Evolutionary conservation across 2,329 filamentous ascomycete species (phyloP).

Genomic region (Penicillium sp.): DNA sequence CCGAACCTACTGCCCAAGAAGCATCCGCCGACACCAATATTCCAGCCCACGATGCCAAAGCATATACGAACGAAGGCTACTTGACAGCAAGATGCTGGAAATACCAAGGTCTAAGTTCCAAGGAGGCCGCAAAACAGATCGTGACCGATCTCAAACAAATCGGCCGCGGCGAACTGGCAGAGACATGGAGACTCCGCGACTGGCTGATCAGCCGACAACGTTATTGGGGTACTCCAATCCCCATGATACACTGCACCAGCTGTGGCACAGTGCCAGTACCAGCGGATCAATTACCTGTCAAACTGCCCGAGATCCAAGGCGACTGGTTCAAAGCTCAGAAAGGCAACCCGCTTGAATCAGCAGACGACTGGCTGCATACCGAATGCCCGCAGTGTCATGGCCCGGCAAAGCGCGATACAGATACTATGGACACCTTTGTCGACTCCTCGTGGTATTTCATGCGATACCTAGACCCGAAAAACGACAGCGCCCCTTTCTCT

Average conservation of each 20-base stretch:
- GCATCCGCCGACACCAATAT: conserved; percentile 15
- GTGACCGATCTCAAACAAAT: conserved; percentile 49
- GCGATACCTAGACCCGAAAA: conserved; percentile 70
- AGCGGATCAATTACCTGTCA: conserved; percentile 69
- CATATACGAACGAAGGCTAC: conserved; percentile 63
- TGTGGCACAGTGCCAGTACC: conserved; percentile 81
- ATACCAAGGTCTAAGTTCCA: conserved; percentile 62
- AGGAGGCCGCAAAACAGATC: conserved; percentile 59
- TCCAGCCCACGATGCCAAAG: conserved; percentile 43
- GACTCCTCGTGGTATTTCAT: conserved; percentile 94
- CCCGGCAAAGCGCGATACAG: conserved; percentile 74
- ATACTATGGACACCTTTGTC: conserved; percentile 96
- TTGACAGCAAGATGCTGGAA: conserved; percentile 63
- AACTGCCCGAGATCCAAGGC: conserved; percentile 64
- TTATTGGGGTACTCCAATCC: conserved; percentile 89
- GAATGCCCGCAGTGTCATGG: conserved; percentile 67
- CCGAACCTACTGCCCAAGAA: conserved; percentile 19
- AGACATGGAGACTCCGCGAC: conserved; percentile 78
- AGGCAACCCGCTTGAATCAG: conserved; percentile 71
- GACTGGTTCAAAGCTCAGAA: conserved; percentile 66
- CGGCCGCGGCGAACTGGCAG: conserved; percentile 57
- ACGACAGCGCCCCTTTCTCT: conserved; percentile 59
- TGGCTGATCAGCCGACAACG: conserved; percentile 91
- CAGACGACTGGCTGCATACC: conserved; percentile 69
- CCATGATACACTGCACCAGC: conserved; percentile 73